Conservation (phyloP, 768 basidiomycete species). For the Tylopilus sp. region DNA sequence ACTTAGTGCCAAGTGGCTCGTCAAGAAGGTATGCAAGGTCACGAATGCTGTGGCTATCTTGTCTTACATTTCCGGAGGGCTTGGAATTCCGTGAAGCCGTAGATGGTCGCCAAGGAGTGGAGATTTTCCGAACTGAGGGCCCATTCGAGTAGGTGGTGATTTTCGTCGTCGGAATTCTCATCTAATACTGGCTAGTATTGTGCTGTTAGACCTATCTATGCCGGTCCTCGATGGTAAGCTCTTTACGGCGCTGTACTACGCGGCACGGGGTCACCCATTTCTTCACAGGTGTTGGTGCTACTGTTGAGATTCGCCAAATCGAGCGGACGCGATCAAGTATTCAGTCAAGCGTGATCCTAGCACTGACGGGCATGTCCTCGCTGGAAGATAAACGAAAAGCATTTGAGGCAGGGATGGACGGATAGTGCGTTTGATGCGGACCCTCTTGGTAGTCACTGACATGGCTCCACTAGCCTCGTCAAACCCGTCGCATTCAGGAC, state of each 20-base stretch:
- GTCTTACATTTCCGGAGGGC: constrained; percentile 39
- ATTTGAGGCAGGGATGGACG: constrained; percentile 91
- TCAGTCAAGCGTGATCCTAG: constrained; percentile 61
- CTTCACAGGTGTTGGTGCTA: constrained; percentile 71
- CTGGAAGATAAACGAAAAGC: constrained; percentile 88
- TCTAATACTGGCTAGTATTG: constrained; percentile 50
- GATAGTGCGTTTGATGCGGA: constrained; percentile 67
- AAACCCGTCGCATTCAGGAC: constrained; percentile 96
- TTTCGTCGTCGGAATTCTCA: neutral
- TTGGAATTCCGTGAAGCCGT: constrained; percentile 76
- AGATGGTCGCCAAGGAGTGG: constrained; percentile 84
- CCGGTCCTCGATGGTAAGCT: constrained; percentile 80
- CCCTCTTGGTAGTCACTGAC: neutral
- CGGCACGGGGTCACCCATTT: neutral
- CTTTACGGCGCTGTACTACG: neutral
- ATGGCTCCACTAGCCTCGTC: constrained; percentile 56
- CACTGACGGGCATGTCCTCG: constrained; percentile 91
- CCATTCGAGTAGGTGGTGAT: constrained; percentile 74
- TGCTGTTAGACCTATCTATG: constrained; percentile 90
- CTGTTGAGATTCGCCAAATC: constrained; percentile 73
- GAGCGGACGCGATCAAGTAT: constrained; percentile 44
- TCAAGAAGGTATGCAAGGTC: constrained; percentile 42
- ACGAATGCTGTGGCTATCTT: neutral
- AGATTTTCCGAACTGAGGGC: constrained; percentile 63
- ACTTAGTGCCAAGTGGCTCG: constrained; percentile 61